Base-by-base conservation (phyloP, 345 rosid species). In the Dipteronia dyeriana region DNA sequence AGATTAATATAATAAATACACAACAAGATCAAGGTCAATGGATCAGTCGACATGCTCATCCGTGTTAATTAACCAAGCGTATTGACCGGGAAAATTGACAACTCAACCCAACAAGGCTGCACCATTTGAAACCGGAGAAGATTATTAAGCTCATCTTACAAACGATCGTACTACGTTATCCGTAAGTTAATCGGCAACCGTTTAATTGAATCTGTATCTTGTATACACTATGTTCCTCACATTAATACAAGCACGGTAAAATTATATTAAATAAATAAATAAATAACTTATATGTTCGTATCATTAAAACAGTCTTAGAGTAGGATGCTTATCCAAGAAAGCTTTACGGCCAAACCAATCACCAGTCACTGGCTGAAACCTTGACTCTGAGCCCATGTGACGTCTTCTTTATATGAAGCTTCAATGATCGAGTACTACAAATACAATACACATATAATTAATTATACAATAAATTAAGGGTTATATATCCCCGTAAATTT, bases 371-470 rank as follows among this genome's bases (percentile, higher is more conserved):
- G 53, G 9, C 78, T 64, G 26, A 39, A 26, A 25, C 77, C 54
- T 31, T 84, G 87, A 79, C 84, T 73, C 17, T 49, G 54, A 45
- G 31, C 45, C 81, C 73, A 78, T 68, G 78, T 78, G 79, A 78
- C 43, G 62, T 72, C 63, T 14, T 67, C 79, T 66, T 54, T 23
- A 53, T 73, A 87, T 82, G 90, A 87, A 89, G 84, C 92, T 87
- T 89, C 91, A 89, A 85, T 25, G 81, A 80, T 67, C 38, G 38
- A 34, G 38, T 34, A 3, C 38, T 34, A 31, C 4, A 31, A 71
- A 79, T 84, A 81, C 78, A 54, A 23, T n/a, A 64, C 56, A 11
- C 56, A 57, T 76, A 64, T 43, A 72, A 75, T 51, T 49, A 49
- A 75, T 51, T 51, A 26, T 47, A 70, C 73, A 49, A 29, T 56